Conservation (phyloP, 2,329 filamentous ascomycete genomes). For the Beauveria medogensis region DNA sequence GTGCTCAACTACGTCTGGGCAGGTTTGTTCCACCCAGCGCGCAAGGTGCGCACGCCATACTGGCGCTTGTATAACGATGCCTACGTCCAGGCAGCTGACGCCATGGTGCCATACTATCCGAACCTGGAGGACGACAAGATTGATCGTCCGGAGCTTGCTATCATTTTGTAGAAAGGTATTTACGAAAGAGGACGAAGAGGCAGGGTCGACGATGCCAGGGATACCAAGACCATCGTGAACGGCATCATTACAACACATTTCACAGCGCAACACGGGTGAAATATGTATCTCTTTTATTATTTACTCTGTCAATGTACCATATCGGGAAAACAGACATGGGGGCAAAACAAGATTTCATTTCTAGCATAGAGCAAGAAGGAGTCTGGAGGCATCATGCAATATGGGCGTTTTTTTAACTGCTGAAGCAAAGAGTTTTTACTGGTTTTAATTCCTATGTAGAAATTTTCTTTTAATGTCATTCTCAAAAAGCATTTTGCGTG, state of each 20-base stretch:
- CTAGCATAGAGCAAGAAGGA: not conserved
- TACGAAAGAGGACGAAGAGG: not conserved
- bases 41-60: constrained; percentile 90
- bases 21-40: constrained; percentile 89
- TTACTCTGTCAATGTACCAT: constrained; percentile 4
- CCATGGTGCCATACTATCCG: constrained; percentile 95
- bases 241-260: not conserved
- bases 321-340: not conserved
- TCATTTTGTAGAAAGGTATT: constrained; percentile 56
- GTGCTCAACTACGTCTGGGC: constrained; percentile 99
- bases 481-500: not conserved
- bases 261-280: not conserved
- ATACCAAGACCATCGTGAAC: not conserved
- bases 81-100: constrained; percentile 87
- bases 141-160: constrained; percentile 71
- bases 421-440: not conserved
- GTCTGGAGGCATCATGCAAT: constrained; percentile 1
- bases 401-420: constrained; percentile 4
- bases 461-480: not conserved
- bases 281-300: not conserved
- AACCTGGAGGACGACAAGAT: constrained; percentile 73
- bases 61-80: constrained; percentile 97
- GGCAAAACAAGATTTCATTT: not conserved
- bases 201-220: not conserved
- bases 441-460: not conserved